These are phyloP conservation scores for Chaetoceros tenuissimus DNA, from an alignment of 108 stramenopile genomes.

Conservation along the genomic window DNA sequence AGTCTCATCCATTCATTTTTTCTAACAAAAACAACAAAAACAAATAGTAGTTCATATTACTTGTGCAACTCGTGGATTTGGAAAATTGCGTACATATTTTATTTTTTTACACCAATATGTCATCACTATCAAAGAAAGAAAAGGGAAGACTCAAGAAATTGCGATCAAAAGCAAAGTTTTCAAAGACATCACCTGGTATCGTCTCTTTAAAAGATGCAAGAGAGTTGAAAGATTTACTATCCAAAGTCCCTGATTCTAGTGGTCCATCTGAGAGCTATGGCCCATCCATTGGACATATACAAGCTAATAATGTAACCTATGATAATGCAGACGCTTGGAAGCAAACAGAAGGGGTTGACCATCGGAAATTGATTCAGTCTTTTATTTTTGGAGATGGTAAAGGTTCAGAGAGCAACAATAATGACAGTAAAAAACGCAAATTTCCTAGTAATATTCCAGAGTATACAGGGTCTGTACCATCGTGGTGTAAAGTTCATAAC, in stretches of 20 bases:
- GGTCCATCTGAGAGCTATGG: constrained; percentile 1
- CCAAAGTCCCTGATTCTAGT: no score
- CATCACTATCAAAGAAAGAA: constrained; percentile 17
- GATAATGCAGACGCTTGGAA: constrained; percentile 23
- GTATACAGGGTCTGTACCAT: constrained; percentile 21
- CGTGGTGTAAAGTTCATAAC: constrained; percentile 65
- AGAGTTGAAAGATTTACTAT: constrained; percentile 16
- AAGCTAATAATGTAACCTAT: constrained; percentile 11
- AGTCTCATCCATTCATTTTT: no score
- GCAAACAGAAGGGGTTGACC: constrained; percentile 51
- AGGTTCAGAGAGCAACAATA: constrained; percentile 12
- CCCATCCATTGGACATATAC: constrained; percentile 11
- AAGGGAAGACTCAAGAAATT: constrained; percentile 27
- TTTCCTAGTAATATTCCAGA: not conserved
- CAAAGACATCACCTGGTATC: constrained; percentile 17
- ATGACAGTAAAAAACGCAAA: constrained; percentile 7
- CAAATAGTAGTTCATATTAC: no score
- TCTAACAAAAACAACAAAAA: no score
- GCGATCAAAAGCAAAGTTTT: constrained; percentile 8
- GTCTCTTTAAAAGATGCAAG: constrained; percentile 13
- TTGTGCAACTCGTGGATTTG: no score
- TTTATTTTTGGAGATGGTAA: constrained; percentile 28
- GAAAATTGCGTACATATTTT: no score
- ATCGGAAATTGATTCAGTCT: constrained; percentile 52
- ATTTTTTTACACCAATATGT: no score